A percentile compares a stretch with the other conserved stretches of the same genome.
Evolutionary conservation across 1,284 basidiomycete genomes (phyloP).

Genomic region (Puccinia coronata): DNA sequence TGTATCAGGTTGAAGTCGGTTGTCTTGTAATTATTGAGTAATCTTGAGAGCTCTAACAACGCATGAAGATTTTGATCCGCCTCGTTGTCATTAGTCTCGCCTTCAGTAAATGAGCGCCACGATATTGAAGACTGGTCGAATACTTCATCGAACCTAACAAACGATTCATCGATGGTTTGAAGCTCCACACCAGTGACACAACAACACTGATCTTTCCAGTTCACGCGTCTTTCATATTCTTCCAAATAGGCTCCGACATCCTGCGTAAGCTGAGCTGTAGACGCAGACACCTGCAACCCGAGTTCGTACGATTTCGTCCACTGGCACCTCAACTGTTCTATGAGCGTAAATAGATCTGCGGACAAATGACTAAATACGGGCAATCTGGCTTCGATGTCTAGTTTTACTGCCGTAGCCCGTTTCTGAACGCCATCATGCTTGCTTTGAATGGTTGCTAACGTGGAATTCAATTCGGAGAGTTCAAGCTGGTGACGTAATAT

Average conservation of each 20-base stretch:
- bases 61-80: neutral
- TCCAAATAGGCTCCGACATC: slow-evolving; percentile 19
- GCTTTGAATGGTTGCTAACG: neutral
- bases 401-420: slow-evolving; percentile 5
- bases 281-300: neutral
- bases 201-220: slow-evolving; percentile 20
- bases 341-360: neutral
- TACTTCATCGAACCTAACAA: slow-evolving; percentile 24
- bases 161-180: neutral
- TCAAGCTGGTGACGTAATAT: neutral
- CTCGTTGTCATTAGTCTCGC: neutral
- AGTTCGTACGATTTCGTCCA: slow-evolving; percentile 3
- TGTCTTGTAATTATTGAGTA: neutral
- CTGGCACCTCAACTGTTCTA: slow-evolving; percentile 7
- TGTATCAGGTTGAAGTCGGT: slow-evolving; percentile 8
- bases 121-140: neutral
- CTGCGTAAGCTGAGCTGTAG: neutral
- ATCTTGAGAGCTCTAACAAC: slow-evolving; percentile 24
- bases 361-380: slow-evolving; percentile 17
- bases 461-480: neutral
- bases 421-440: neutral
- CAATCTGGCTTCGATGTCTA: slow-evolving; percentile 25
- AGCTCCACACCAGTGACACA: slow-evolving; percentile 3
- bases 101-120: neutral
- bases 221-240: slow-evolving; percentile 21